Evolutionary conservation across 345 rosid genomes (phyloP).

Genomic region (Raphanus sativus): DNA sequence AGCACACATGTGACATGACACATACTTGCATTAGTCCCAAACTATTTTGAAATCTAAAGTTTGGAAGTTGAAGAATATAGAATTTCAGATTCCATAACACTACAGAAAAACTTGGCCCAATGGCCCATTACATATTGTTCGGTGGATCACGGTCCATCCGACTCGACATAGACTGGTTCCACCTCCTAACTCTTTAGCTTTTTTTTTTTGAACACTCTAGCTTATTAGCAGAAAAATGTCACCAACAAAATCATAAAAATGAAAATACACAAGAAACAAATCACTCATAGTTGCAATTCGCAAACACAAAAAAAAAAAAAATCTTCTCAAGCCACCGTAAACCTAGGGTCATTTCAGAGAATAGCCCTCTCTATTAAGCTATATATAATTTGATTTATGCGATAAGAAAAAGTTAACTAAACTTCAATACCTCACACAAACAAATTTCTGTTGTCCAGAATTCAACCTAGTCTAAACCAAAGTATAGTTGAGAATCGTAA

Average conservation of each 20-base stretch:
- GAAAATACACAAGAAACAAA: background rate
- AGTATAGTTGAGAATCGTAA: no score
- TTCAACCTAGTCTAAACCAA: no score
- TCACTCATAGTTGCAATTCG: constrained; percentile 2
- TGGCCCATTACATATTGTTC: background rate
- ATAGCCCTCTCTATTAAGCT: no score
- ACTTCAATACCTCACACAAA: no score
- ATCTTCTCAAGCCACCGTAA: no score
- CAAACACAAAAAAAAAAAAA: no score
- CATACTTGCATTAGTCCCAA: background rate
- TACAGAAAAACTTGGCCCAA: background rate
- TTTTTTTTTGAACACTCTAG: no score
- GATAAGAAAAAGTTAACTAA: no score
- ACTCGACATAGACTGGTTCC: background rate
- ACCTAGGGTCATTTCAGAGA: no score
- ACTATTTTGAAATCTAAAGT: background rate
- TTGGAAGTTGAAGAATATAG: background rate
- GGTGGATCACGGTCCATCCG: background rate
- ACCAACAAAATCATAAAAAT: background rate
- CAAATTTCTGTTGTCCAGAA: no score
- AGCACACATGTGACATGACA: background rate
- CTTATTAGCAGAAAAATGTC: constrained; percentile 7
- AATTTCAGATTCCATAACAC: background rate
- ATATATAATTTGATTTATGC: no score
- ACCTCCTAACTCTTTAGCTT: background rate